Evolutionary conservation across 345 rosid species (phyloP), one percentile per base, ranked within the genome.

Genomic region (Psidium friedrichsthalianum): DNA sequence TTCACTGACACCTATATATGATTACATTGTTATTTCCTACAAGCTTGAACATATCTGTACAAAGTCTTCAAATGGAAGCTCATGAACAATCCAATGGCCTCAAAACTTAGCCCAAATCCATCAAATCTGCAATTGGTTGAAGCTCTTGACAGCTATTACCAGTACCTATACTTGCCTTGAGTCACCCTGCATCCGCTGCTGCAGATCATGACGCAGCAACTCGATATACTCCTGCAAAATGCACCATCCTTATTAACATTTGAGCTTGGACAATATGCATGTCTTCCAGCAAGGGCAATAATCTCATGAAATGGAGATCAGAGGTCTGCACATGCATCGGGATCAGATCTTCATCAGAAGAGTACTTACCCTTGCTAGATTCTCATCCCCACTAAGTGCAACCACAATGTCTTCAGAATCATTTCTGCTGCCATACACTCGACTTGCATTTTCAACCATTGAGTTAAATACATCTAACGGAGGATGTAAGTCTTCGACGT

Each of bases 151-250:
- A 36, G 47, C 80, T 36, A 69, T 69, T 18, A 40, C 47, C 47
- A 36, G 47, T 69, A 36, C 24, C 47, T 69, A 69, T 24, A 69
- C n/a, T 56, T 54, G 84, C 59, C 61, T 54, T 21, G 85, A 88
- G 87, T 90, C 85, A 52, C 87, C 89, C 86, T 90, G 85, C 85
- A 93, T 81, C 59, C 91, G 87, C 20, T 40, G 91, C 53, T 53
- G 56, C 53, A 96, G 36, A 83, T 95, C 96, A 25, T 64, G 92
- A 86, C 83, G 90, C 82, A 96, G 90, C 89, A 94, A 85, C 90
- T 93, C 93, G 1, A 87, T 85, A 82, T 96, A 95, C 83, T 95
- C 98, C 99, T 96, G 95, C 86, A 86, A 42, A 83, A 64, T 25
- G 49, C 6, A 18, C 59, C 55, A 74, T 47, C 3, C n/a, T 58